A percentile compares a stretch with the other conserved stretches of the same genome.
phyloP scores from a whole-genome alignment of 192 early-diverging fungal species.

The Gaertneriomyces semiglobifer region DNA sequence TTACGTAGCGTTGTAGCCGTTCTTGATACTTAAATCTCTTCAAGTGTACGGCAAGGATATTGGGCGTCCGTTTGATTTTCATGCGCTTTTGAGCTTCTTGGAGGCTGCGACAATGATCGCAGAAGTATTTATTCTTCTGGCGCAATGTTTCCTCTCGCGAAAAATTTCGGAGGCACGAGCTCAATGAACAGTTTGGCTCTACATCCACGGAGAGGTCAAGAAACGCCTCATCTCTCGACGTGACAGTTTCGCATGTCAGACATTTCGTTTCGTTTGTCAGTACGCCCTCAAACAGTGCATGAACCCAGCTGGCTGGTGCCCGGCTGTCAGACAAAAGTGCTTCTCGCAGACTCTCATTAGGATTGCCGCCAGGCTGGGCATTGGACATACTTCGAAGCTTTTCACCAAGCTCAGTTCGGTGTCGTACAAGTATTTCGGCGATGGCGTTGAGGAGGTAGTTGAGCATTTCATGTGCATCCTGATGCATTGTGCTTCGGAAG shows the following conservation, averaged over 20 bases:
- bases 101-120: constrained; percentile 87
- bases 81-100: constrained; percentile 98
- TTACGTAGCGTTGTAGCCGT: constrained; percentile 82
- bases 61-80: constrained; percentile 92
- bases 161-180: constrained; percentile 91
- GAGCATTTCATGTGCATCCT: constrained; percentile 98
- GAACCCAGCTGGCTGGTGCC: constrained; percentile 75
- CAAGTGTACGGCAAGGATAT: constrained; percentile 90
- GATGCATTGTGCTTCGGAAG: constrained; percentile 90
- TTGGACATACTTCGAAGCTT: constrained; percentile 31
- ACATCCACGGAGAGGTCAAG: constrained; percentile 96
- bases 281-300: constrained; percentile 91
- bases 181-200: constrained; percentile 92
- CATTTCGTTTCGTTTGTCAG: constrained; percentile 97
- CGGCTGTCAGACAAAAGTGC: constrained; percentile 17
- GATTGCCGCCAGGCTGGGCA: background rate
- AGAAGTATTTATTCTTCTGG: constrained; percentile 97
- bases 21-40: constrained; percentile 99
- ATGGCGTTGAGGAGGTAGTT: constrained; percentile 93
- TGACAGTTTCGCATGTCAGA: constrained; percentile 93
- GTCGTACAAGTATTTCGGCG: constrained; percentile 65
- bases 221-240: constrained; percentile 90
- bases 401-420: constrained; percentile 46
- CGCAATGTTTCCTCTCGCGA: constrained; percentile 92
- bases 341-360: background rate